Evolutionary conservation across 495 filamentous ascomycete species (phyloP).

Genomic region (Penicillium taxi): DNA sequence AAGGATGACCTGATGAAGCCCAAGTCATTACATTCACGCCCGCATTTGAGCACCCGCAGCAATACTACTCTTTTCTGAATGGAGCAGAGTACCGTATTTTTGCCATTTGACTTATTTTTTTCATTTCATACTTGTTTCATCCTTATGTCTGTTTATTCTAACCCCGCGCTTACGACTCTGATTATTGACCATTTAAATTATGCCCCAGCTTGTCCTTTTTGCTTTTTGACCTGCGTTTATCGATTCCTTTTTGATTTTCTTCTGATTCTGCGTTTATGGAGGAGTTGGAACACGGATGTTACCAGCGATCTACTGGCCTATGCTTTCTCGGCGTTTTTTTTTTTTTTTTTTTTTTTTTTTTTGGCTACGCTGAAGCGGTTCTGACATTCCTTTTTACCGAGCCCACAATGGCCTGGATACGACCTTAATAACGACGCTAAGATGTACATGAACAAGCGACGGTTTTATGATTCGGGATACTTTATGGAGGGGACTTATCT

Average conservation of each 20-base stretch:
- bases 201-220: constrained; percentile 1
- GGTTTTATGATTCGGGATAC: constrained; percentile 28
- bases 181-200: too few species aligned
- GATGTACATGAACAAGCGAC: constrained; percentile 41
- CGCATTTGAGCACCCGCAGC: constrained; percentile 34
- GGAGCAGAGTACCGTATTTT: background rate
- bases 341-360: too few species aligned
- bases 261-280: constrained; percentile 12
- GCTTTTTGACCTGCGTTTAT: constrained; percentile 7
- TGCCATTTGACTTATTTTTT: background rate
- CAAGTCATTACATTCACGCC: constrained; percentile 27
- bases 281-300: constrained; percentile 15
- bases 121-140: constrained; percentile 1
- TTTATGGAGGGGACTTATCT: constrained; percentile 15
- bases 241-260: constrained; percentile 6
- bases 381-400: constrained; percentile 24
- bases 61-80: constrained; percentile 40
- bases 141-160: constrained; percentile 1
- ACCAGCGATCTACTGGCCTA: constrained; percentile 16
- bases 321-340: too few species aligned
- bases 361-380: constrained; percentile 19
- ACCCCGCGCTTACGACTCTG: too few species aligned
- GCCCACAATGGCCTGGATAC: constrained; percentile 31
- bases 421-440: constrained; percentile 41
- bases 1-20: constrained; percentile 26